Conservation (phyloP, 2,329 filamentous ascomycete species). For the Cladophialophora immunda region DNA sequence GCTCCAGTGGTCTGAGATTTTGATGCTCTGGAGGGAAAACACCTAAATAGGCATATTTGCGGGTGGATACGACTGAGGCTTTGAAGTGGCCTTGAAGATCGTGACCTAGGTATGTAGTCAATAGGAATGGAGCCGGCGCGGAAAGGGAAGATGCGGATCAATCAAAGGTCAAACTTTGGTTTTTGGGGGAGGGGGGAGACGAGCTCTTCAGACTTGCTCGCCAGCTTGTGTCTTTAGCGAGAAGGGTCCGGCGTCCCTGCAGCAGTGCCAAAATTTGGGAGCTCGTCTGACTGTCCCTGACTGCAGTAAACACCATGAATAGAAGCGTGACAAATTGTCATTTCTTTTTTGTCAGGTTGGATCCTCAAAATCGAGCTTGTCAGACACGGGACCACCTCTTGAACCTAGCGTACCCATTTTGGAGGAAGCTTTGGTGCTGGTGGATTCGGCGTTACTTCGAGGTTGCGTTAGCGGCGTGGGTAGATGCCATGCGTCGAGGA, state of each 20-base stretch:
- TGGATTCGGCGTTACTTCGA: not conserved
- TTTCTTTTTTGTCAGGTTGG: slow-evolving; percentile 7
- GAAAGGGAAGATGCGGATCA: not conserved
- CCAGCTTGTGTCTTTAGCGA: not conserved
- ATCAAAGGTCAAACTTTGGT: no score
- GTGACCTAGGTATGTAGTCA: no score
- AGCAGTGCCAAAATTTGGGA: not conserved
- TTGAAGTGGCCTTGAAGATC: not conserved
- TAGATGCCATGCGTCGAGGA: not conserved
- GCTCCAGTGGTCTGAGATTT: not conserved
- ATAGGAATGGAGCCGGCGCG: no score
- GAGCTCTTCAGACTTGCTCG: not conserved
- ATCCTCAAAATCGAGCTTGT: not conserved
- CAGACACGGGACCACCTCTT: not conserved
- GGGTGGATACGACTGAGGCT: not conserved
- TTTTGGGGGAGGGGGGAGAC: no score
- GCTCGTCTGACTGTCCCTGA: not conserved
- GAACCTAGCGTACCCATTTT: not conserved
- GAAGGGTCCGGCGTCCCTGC: not conserved
- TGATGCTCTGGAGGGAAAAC: not conserved
- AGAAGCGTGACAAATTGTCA: not conserved
- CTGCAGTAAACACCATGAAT: not conserved
- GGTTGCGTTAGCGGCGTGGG: not conserved
- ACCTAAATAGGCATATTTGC: not conserved
- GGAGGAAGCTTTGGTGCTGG: not conserved